Base-by-base conservation (phyloP, 2,329 filamentous ascomycete genomes). In the Tolypocladium endophyticum region DNA sequence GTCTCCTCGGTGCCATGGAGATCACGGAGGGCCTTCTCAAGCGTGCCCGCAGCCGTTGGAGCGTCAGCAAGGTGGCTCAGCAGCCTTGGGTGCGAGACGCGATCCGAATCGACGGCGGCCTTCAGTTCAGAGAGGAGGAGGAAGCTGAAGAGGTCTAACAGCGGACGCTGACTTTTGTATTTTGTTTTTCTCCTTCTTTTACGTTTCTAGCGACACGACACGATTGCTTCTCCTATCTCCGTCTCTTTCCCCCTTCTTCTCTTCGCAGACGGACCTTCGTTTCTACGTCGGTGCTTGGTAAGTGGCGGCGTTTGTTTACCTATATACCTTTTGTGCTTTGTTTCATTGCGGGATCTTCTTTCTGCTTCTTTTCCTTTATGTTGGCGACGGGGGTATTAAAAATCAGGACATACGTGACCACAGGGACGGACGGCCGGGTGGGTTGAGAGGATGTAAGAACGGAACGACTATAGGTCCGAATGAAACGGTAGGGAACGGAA, bases 11-110 rank as follows among this genome's bases (percentile, higher is more conserved):
- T 0, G 92, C 91, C 8, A 88, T 88, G 75, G 79, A 86, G 52
- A 88, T 92, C 58, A 92, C 95, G 0, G 92, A 97, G 70, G 89
- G 87, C 0, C 74, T 97, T 23, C 74, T 99, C 60, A 93, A 90
- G 74, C 86, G 95, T 63, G 90, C 89, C 2, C 85, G 89, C 55
- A 89, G 86, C 60, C 82, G 94, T 57, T 92, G 89, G 84, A 81
- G 81, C 11, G 74, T 97, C 60, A 83, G 87, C 55, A 87, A 89
- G 65, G 87, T 97, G 45, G 85, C 84, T 45, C 81, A 83, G 59
- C 80, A 83, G 60, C 81, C 85, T 20, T 99, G 92, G 92, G 89
- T 97, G 3, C 80, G 77, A 57, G 81, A 81, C 41, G 92, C 87
- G 2, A 87, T 97, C 55, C 70, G 80, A 62, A 82, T 95, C 3